Conservation (phyloP, 1,139 yeast genomes). For the Pichia sp. region DNA sequence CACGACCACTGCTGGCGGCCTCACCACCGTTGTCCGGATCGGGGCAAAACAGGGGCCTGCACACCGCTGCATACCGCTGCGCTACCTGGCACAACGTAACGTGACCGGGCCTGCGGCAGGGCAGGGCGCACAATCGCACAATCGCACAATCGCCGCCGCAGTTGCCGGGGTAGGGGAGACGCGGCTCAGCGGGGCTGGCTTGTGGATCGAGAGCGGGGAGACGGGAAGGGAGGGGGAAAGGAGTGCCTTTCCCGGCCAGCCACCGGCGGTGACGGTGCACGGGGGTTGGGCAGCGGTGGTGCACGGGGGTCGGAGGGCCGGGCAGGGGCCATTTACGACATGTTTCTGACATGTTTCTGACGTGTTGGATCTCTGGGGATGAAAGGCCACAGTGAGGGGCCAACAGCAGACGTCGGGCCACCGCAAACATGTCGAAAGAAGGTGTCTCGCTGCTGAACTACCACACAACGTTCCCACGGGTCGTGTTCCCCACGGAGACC, state of each 20-base stretch:
- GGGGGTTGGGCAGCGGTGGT: neutral
- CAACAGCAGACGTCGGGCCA: neutral
- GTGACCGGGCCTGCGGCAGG: neutral
- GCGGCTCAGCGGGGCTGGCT: neutral
- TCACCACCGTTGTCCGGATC: neutral
- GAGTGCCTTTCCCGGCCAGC: too few relatives aligned
- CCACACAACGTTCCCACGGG: conserved; percentile 10
- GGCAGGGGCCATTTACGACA: too few relatives aligned
- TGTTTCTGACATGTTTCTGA: neutral
- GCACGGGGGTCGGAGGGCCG: neutral
- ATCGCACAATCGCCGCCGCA: neutral
- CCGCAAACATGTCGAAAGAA: neutral
- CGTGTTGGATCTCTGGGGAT: too few relatives aligned
- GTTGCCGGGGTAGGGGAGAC: neutral
- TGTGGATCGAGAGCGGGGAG: neutral
- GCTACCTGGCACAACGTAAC: neutral
- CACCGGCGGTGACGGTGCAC: too few relatives aligned
- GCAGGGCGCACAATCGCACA: neutral
- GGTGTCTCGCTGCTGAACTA: neutral
- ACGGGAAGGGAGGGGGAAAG: neutral
- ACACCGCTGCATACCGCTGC: neutral
- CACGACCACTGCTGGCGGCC: neutral
- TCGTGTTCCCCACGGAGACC: conserved; percentile 6
- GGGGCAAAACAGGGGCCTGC: neutral
- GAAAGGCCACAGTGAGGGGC: too few relatives aligned